Base-by-base conservation (phyloP, 2,329 filamentous ascomycete species). In the Phaeophleospora eucalypticola region DNA sequence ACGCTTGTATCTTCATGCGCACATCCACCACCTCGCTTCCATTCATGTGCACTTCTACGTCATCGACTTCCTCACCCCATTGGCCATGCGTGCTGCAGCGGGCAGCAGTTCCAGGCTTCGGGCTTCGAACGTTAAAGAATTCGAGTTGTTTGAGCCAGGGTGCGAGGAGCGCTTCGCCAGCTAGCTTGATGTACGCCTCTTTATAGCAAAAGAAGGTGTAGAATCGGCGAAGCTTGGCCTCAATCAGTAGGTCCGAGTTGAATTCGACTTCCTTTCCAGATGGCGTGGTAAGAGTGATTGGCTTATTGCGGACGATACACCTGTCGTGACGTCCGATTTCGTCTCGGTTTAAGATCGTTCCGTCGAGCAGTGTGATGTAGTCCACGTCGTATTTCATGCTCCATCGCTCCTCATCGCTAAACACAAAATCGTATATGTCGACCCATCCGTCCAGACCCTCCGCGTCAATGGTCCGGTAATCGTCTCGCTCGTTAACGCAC, bases 171-270 rank as follows among this genome's bases (percentile, higher is more conserved):
- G 85, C 87, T 59, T 90, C 85, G 19, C 87, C 87, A 21, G 85
- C 86, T 71, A 91, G 82, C 77, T 90, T 91, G 66, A 90, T 82
- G 63, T 87, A 90, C 1, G 86, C 83, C 69, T 91, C 87, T 58
- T 87, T 82, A 65, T 88, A 76, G 64, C 84, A 87, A 83, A 86
- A 91, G 49, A 86, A 79, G 1, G 84, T 78, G 64, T 89, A 91
- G 63, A 91, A 91, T 43, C 78, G 75, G 4, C 84, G 75, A 20
- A 90, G 70, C 61, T 82, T 83, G 17, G 70, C 75, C 49, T 85
- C 82, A 15, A 79, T 69, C n/a, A 80, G 50, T 0, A 71, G 45
- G 32, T 75, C 70, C 2, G 68, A 71, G 29, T 61, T 64, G 50
- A 77, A 69, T 2, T 40, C 58, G 56, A 59, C 55, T 7, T 64